A percentile compares a stretch with the other conserved stretches of the same genome.
phyloP scores from a whole-genome alignment of 176 grass and related monocot genomes.

The Olyra latifolia region DNA sequence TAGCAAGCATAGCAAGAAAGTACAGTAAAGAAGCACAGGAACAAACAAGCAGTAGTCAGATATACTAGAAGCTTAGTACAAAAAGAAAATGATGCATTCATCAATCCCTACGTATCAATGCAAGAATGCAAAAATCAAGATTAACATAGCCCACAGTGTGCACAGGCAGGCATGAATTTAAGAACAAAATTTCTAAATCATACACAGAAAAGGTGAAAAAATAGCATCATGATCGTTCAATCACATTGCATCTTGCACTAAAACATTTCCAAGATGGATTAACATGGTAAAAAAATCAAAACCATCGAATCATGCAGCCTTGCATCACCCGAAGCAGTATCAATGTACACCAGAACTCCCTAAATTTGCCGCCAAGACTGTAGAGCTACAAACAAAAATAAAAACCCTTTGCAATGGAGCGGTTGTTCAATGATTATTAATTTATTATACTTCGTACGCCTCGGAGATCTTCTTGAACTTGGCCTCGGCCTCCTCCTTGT shows the following conservation, averaged over 20 bases:
- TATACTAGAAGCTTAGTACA: not conserved
- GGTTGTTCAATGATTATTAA: not conserved
- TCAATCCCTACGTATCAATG: not conserved
- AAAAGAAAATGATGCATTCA: not conserved
- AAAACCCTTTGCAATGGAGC: too few species aligned
- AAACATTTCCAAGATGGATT: not conserved
- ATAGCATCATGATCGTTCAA: not conserved
- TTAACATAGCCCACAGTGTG: not conserved
- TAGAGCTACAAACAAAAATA: not conserved
- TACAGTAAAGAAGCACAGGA: not conserved
- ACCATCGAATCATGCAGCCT: not conserved
- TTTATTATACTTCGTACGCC: slow-evolving; percentile 85
- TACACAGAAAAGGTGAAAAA: not conserved
- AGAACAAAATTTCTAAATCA: not conserved
- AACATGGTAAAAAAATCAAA: not conserved
- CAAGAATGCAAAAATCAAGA: not conserved
- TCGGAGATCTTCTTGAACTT: slow-evolving; percentile 94
- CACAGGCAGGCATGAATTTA: not conserved
- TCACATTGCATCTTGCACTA: not conserved
- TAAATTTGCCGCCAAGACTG: not conserved
- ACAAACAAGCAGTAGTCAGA: not conserved
- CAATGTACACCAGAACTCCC: not conserved
- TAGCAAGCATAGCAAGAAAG: not conserved
- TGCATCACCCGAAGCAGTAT: not conserved
- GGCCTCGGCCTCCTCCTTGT: slow-evolving; percentile 71